Base-by-base conservation (phyloP, 78 protist genomes). In the Creolimax fragrantissima region DNA sequence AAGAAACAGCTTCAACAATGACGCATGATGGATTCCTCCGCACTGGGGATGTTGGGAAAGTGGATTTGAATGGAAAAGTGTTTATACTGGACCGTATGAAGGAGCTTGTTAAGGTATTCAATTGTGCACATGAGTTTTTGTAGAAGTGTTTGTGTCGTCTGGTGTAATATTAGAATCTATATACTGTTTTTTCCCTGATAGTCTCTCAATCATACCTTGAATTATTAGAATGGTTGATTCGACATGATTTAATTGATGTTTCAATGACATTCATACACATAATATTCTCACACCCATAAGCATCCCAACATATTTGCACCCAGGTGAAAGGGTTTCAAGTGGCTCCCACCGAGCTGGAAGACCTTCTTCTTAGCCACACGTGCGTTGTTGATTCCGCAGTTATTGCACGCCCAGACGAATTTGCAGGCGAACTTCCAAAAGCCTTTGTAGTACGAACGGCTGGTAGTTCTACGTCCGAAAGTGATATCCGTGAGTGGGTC, bases 301-400 rank as follows among this genome's bases (percentile, higher is more conserved):
- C n/a, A n/a, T n/a, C n/a, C n/a, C n/a, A 93, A 95, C 43, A 58
- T 24, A 24, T 58, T 58, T 58, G 74, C 74, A 17, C 24, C 11
- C 74, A 58, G 74, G 85, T 43, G 91, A 97, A 97, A 88, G 99
- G 99, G 35, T 94, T 93, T 81, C 99, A 97, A 66, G 98, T 97
- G 5, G 92, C 99, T 35, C 98, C 99, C 3, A 97, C 99, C 2
- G 98, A 97, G 93, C 91, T 97, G 3, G 99, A 97, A 91, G 98
- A 5, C 41, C 58, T 42, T 32, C 88, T 97, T 11, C 93, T 95
- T n/a, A 6, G 43, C 3, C 96, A 97, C 41, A 93, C 96, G 35
- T 4, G 11, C 37, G 92, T 97, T 35, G 45, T 36, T 2, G 98
- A 97, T 86, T 66, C 47, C 6, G 96, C 95, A 35, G 74, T 58